These are phyloP conservation scores for Huntiella bhutanensis DNA, from an alignment of 2,329 filamentous ascomycete genomes.

Conservation along the genomic window DNA sequence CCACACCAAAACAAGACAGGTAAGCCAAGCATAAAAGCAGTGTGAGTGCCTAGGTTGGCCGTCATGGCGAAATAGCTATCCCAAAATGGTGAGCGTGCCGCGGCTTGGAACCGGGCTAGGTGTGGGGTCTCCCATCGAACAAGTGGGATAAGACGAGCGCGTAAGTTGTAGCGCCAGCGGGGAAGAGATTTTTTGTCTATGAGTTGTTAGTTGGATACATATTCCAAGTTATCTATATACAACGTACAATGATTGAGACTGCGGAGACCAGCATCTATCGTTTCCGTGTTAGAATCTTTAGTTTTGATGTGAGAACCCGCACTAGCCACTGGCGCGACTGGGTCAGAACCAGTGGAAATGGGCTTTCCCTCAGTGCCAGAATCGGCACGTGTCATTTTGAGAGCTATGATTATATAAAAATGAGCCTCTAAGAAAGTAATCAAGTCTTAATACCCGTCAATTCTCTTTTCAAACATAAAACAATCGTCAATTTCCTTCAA, in stretches of 20 bases:
- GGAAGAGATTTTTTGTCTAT: constrained; percentile 70
- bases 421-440: too few species aligned
- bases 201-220: neutral
- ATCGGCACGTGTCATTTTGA: too few species aligned
- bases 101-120: constrained; percentile 68
- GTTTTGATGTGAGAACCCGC: too few species aligned
- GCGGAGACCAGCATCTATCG: constrained; percentile 54
- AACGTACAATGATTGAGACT: constrained; percentile 59
- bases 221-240: neutral
- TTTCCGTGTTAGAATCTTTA: constrained; percentile 14
- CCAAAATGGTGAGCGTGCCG: constrained; percentile 60
- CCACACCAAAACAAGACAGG: constrained; percentile 96
- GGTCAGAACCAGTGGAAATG: too few species aligned
- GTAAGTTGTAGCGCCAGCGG: constrained; percentile 69
- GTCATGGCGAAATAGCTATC: constrained; percentile 96
- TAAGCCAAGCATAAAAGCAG: constrained; percentile 92
- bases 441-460: too few species aligned
- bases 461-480: too few species aligned
- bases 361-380: too few species aligned
- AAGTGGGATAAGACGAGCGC: constrained; percentile 65
- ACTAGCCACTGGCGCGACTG: too few species aligned
- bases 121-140: constrained; percentile 92
- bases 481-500: too few species aligned
- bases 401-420: too few species aligned
- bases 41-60: constrained; percentile 91